phyloP scores from a whole-genome alignment of 768 basidiomycete genomes.

The Rhizopogon sp. region DNA sequence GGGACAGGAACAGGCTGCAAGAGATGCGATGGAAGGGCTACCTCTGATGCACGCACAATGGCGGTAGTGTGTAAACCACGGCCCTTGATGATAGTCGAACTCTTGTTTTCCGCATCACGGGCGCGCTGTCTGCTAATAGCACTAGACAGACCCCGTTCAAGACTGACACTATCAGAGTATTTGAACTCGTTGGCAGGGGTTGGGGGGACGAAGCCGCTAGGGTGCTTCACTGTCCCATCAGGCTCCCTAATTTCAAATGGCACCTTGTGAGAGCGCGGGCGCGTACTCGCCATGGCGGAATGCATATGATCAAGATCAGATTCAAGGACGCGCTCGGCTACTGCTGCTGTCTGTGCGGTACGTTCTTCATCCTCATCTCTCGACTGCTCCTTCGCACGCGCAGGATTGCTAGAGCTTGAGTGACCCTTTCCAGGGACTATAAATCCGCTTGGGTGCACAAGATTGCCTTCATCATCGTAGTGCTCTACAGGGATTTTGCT shows the following conservation, averaged over 20 bases:
- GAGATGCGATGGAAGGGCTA: neutral
- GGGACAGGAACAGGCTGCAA: neutral
- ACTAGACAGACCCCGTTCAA: constrained; percentile 14
- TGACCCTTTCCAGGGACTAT: constrained; percentile 26
- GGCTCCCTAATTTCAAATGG: constrained; percentile 34
- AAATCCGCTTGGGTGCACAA: constrained; percentile 23
- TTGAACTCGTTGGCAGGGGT: constrained; percentile 35
- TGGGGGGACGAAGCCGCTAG: constrained; percentile 40
- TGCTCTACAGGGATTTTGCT: constrained; percentile 26
- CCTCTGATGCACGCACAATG: constrained; percentile 1
- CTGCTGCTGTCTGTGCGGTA: constrained; percentile 24
- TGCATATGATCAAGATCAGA: constrained; percentile 21
- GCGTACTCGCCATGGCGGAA: constrained; percentile 14
- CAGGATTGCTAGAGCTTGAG: constrained; percentile 16
- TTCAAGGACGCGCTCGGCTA: constrained; percentile 27
- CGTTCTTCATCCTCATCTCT: constrained; percentile 17
- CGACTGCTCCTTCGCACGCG: constrained; percentile 19
- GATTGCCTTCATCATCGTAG: constrained; percentile 7
- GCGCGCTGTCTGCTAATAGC: constrained; percentile 6
- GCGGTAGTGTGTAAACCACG: constrained; percentile 20
- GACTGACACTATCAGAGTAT: constrained; percentile 6
- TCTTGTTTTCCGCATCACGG: constrained; percentile 9
- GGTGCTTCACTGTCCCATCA: constrained; percentile 35
- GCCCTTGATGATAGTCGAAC: neutral
- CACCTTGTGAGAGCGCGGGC: constrained; percentile 29